Evolutionary conservation across 495 filamentous ascomycete genomes (phyloP).

Genomic region (Hypoxylon trugodes): DNA sequence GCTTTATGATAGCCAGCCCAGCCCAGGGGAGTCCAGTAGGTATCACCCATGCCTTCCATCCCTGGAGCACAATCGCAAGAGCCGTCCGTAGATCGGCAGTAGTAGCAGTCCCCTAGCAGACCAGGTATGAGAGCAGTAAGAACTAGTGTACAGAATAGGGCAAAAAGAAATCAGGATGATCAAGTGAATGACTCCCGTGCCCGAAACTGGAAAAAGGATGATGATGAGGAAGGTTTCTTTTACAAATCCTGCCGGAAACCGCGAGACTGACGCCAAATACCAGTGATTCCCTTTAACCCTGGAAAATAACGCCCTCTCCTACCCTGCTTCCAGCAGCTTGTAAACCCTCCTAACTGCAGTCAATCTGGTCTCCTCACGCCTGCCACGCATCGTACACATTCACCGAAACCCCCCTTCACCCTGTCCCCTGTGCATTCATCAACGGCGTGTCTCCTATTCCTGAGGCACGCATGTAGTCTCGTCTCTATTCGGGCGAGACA

Average conservation of each 20-base stretch:
- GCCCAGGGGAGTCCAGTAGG: constrained; percentile 23
- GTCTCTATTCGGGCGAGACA: background rate
- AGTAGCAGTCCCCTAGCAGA: constrained; percentile 17
- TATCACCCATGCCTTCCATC: constrained; percentile 20
- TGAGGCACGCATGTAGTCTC: background rate
- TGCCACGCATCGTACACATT: constrained; percentile 22
- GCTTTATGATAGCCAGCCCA: constrained; percentile 30
- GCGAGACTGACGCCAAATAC: constrained; percentile 31
- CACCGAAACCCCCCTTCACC: constrained; percentile 5
- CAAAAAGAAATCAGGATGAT: constrained; percentile 20
- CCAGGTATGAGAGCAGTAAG: constrained; percentile 22
- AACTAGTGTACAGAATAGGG: constrained; percentile 39
- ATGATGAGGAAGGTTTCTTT: constrained; percentile 23
- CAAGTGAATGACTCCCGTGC: constrained; percentile 36
- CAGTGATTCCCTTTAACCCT: constrained; percentile 20
- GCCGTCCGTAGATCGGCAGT: background rate
- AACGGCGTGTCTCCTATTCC: background rate
- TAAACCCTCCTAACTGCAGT: constrained; percentile 20
- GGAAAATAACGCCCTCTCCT: constrained; percentile 24
- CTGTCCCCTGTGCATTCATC: constrained; percentile 18
- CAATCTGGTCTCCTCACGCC: constrained; percentile 37
- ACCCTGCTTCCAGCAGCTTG: constrained; percentile 14
- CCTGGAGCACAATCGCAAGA: constrained; percentile 26
- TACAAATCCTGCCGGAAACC: constrained; percentile 20
- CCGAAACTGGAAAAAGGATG: constrained; percentile 22